Percentiles rank a stretch among this genome's conserved stretches.
Evolutionary conservation across 2,329 filamentous ascomycete genomes (phyloP).

Genomic region (Gyromitra esculenta): DNA sequence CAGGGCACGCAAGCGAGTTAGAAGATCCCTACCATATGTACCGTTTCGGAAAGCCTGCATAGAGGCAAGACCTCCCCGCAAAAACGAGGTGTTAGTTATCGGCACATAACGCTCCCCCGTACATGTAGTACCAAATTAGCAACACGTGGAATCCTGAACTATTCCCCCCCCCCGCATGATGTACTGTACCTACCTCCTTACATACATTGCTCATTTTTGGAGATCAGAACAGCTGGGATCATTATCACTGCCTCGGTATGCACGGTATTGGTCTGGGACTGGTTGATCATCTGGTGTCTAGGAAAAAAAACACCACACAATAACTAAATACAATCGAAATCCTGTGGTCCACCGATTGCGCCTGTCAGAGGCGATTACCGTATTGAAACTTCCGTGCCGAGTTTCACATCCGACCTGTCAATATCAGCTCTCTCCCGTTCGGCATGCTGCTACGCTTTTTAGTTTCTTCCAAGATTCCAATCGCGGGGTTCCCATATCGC

Average conservation of each 20-base stretch:
- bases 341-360: conserved; percentile 37
- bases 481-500: conserved; percentile 22
- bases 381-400: conserved; percentile 39
- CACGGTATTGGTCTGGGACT: conserved; percentile 19
- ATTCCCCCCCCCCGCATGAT: conserved; percentile 27
- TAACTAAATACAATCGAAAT: conserved; percentile 20
- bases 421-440: conserved; percentile 45
- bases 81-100: conserved; percentile 43
- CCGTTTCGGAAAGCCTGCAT: conserved; percentile 28
- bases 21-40: conserved; percentile 31
- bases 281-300: conserved; percentile 27
- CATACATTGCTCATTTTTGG: conserved; percentile 30
- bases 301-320: neutral
- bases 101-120: conserved; percentile 26
- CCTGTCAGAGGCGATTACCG: conserved; percentile 37
- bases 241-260: conserved; percentile 19
- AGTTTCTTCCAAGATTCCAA: conserved; percentile 37
- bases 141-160: conserved; percentile 44
- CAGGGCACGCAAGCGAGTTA: conserved; percentile 41
- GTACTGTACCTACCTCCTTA: conserved; percentile 42
- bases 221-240: conserved; percentile 48
- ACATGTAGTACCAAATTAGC: conserved; percentile 40
- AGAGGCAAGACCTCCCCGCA: conserved; percentile 19
- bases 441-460: conserved; percentile 13
- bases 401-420: conserved; percentile 51